Percentiles rank a stretch among this genome's conserved stretches.
Evolutionary conservation across 805 yeast genomes (phyloP).

Genomic region (Starmerella geochares): DNA sequence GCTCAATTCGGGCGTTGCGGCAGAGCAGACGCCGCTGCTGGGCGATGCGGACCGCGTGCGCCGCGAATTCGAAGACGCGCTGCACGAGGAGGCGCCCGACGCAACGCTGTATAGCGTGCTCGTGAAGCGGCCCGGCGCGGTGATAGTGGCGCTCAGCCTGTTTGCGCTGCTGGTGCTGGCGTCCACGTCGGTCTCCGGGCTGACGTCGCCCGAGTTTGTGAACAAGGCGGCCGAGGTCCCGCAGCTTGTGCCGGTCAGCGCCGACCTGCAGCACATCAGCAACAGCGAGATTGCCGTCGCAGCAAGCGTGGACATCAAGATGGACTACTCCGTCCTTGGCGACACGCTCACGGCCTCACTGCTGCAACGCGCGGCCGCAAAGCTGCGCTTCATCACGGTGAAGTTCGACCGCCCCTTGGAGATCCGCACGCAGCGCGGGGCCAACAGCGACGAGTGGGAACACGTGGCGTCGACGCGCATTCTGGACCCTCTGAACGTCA

Average conservation of each 20-base stretch:
- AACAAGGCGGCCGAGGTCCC: constrained; percentile 6
- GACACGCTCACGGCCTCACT: neutral
- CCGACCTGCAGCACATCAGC: constrained; percentile 2
- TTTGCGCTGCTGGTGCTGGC: constrained; percentile 12
- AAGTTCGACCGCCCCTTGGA: constrained; percentile 9
- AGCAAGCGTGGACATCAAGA: neutral
- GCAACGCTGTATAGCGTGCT: constrained; percentile 14
- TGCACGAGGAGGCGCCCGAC: constrained; percentile 18
- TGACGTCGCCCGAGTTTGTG: constrained; percentile 4
- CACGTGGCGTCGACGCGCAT: constrained; percentile 5
- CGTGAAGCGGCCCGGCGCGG: constrained; percentile 18
- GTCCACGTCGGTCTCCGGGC: constrained; percentile 1
- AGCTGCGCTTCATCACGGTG: constrained; percentile 7
- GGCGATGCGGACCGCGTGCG: constrained; percentile 7
- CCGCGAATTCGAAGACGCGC: constrained; percentile 20
- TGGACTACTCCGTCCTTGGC: constrained; percentile 14
- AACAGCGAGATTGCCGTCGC: constrained; percentile 2
- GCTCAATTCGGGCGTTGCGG: neutral
- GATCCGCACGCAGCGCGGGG: neutral
- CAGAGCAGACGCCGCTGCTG: neutral
- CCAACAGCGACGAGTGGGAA: constrained; percentile 5
- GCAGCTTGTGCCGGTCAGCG: constrained; percentile 4
- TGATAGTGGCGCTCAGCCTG: constrained; percentile 15
- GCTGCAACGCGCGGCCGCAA: neutral
- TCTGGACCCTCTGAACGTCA: neutral